Conservation (phyloP, 805 yeast genomes). For the Monosporozyma siamensis region DNA sequence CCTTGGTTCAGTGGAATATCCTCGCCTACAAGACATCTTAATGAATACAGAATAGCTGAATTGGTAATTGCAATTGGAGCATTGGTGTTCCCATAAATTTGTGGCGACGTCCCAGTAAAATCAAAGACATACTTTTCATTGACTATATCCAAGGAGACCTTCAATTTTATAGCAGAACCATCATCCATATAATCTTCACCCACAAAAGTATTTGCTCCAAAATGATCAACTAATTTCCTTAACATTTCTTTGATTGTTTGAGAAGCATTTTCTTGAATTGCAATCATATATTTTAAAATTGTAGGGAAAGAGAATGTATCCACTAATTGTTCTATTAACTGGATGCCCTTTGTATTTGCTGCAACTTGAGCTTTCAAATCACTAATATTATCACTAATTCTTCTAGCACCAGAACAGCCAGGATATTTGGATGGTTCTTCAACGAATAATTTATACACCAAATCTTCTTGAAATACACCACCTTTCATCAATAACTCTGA, state of each 20-base stretch:
- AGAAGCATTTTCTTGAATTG: conserved; percentile 74
- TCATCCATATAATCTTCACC: conserved; percentile 72
- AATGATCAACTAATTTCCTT: conserved; percentile 36
- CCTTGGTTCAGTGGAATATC: conserved; percentile 93
- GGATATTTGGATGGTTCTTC: conserved; percentile 72
- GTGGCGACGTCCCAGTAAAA: conserved; percentile 79
- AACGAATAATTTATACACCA: conserved; percentile 51
- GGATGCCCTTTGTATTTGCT: conserved; percentile 80
- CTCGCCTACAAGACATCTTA: conserved; percentile 74
- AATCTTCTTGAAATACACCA: conserved; percentile 68
- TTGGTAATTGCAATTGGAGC: conserved; percentile 88
- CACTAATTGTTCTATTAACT: conserved; percentile 49
- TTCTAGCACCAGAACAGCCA: conserved; percentile 84
- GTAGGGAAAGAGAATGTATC: conserved; percentile 51
- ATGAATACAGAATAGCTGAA: conserved; percentile 80
- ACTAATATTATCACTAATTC: conserved; percentile 72
- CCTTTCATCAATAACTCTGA: conserved; percentile 63
- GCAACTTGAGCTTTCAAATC: conserved; percentile 82
- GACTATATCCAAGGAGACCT: conserved; percentile 40
- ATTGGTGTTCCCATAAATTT: conserved; percentile 80
- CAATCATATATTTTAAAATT: conserved; percentile 67
- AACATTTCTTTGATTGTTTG: conserved; percentile 53
- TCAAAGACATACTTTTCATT: conserved; percentile 66
- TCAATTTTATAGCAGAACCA: conserved; percentile 58
- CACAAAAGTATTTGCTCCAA: conserved; percentile 31